These are phyloP conservation scores for Stagonosporopsis tanaceti DNA, from an alignment of 2,329 filamentous ascomycete genomes.

Conservation along the genomic window DNA sequence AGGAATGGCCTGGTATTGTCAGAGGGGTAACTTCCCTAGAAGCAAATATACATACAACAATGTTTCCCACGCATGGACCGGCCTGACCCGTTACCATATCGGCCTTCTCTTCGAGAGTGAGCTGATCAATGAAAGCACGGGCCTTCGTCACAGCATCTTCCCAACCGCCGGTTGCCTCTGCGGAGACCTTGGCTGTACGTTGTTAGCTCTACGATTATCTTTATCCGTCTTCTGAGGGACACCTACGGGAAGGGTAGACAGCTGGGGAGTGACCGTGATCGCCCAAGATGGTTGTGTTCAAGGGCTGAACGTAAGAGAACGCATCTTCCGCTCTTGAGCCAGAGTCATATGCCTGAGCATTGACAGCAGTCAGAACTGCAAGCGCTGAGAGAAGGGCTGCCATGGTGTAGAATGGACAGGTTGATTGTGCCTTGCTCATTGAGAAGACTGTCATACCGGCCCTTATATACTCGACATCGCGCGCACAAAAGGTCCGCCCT, in stretches of 20 bases:
- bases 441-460: constrained; percentile 8
- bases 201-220: constrained; percentile 48
- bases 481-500: constrained; percentile 3
- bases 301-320: constrained; percentile 40
- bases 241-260: constrained; percentile 42
- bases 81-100: constrained; percentile 52
- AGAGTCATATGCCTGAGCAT: constrained; percentile 36
- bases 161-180: constrained; percentile 42
- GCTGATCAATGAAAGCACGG: constrained; percentile 41
- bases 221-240: neutral
- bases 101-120: constrained; percentile 45
- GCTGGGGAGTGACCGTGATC: constrained; percentile 40
- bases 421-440: constrained; percentile 24
- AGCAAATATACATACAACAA: constrained; percentile 31
- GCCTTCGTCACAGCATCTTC: constrained; percentile 43
- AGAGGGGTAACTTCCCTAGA: neutral
- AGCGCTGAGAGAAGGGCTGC: constrained; percentile 36
- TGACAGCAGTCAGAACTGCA: constrained; percentile 31
- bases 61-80: constrained; percentile 64
- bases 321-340: constrained; percentile 29
- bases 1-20: constrained; percentile 32
- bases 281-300: constrained; percentile 41
- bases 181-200: constrained; percentile 37
- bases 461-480: constrained; percentile 31
- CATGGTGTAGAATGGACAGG: constrained; percentile 31